Conservation (phyloP, 164 flowering plant species). For the Malania oleifera region DNA sequence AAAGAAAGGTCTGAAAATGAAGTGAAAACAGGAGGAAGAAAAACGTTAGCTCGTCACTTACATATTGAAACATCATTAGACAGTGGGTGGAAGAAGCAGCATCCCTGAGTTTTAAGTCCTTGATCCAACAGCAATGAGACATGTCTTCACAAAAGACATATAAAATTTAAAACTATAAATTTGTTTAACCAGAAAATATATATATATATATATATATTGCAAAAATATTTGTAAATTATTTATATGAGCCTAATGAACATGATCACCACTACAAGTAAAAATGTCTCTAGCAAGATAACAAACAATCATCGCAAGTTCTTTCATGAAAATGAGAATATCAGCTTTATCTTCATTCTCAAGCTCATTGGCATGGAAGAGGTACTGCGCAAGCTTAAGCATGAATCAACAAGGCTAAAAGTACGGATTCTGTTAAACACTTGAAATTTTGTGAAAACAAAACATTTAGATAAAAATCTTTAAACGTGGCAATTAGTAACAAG, state of each 20-base stretch:
- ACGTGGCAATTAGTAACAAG: too few relatives aligned
- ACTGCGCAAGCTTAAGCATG: too few relatives aligned
- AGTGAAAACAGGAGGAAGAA: neutral
- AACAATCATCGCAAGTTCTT: neutral
- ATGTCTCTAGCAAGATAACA: neutral
- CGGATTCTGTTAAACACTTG: too few relatives aligned
- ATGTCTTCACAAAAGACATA: conserved; percentile 36
- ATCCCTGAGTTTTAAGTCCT: conserved; percentile 60
- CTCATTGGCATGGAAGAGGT: too few relatives aligned
- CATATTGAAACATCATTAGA: conserved; percentile 80
- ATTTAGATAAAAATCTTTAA: too few relatives aligned
- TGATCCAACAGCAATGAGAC: conserved; percentile 78
- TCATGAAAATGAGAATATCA: too few relatives aligned
- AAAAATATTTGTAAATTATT: neutral
- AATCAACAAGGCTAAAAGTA: too few relatives aligned
- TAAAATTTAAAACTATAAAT: neutral
- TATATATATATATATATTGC: too few relatives aligned
- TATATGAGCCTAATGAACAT: neutral
- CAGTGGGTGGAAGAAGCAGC: conserved; percentile 85
- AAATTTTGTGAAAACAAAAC: too few relatives aligned
- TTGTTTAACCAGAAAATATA: neutral
- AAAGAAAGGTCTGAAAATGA: conserved; percentile 3
- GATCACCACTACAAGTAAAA: neutral
- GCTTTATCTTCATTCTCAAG: too few relatives aligned
- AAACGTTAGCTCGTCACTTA: conserved; percentile 30